phyloP scores from a whole-genome alignment of 257 asterid species.

The Fraxinus cuspidata region DNA sequence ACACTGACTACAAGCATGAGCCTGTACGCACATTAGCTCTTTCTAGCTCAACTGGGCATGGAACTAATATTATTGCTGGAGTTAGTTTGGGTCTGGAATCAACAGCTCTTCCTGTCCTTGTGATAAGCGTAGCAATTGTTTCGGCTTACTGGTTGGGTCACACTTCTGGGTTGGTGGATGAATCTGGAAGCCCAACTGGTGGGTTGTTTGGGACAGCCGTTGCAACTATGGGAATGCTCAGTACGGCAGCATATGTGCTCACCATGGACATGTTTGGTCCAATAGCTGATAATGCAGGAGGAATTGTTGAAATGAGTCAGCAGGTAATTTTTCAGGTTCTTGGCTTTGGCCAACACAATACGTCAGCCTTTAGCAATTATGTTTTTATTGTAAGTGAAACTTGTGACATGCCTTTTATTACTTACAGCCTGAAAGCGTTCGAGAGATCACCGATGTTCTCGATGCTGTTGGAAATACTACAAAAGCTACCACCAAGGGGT shows the following conservation, averaged over 20 bases:
- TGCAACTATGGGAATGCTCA: slow-evolving; percentile 99
- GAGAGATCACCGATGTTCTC: slow-evolving; percentile 94
- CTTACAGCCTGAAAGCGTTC: slow-evolving; percentile 95
- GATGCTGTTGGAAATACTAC: slow-evolving; percentile 99
- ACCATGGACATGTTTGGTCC: slow-evolving; percentile 99
- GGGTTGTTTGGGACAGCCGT: slow-evolving; percentile 99
- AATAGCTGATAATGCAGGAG: slow-evolving; percentile 99
- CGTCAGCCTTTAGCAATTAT: not conserved
- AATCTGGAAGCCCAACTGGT: slow-evolving; percentile 91
- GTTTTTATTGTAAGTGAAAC: slow-evolving; percentile 5
- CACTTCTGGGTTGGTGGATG: slow-evolving; percentile 90
- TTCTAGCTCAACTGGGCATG: slow-evolving; percentile 93
- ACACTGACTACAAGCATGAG: slow-evolving; percentile 97
- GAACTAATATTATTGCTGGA: slow-evolving; percentile 99
- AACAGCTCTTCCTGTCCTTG: slow-evolving; percentile 98
- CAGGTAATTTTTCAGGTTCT: slow-evolving; percentile 59
- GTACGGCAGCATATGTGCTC: slow-evolving; percentile 98
- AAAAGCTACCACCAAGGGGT: slow-evolving; percentile 99
- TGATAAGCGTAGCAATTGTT: slow-evolving; percentile 77
- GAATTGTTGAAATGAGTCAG: slow-evolving; percentile 99
- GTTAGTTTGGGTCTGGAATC: slow-evolving; percentile 97
- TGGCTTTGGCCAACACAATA: slow-evolving; percentile 15
- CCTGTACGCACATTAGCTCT: slow-evolving; percentile 96
- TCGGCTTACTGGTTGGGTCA: slow-evolving; percentile 98
- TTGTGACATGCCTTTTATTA: slow-evolving; percentile 16